Conservation (phyloP, 2,329 filamentous ascomycete species). For the Chaetothyriales sp. region DNA sequence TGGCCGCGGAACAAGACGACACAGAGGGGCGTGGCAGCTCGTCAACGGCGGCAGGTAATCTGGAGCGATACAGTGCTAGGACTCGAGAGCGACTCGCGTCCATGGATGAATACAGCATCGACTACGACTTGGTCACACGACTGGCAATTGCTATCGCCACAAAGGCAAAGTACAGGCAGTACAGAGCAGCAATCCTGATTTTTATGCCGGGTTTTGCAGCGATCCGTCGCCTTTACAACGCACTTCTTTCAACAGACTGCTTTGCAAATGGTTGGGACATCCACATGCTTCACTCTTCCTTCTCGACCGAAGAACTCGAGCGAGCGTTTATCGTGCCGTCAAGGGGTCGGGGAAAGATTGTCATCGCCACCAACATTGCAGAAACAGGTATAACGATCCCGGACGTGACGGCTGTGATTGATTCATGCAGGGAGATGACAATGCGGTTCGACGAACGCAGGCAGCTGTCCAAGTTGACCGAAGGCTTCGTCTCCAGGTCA, state of each 20-base stretch:
- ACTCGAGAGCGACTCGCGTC: slow-evolving; percentile 61
- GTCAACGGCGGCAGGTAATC: slow-evolving; percentile 3
- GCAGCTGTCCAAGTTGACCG: slow-evolving; percentile 77
- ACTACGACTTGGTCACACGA: slow-evolving; percentile 71
- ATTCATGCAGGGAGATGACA: slow-evolving; percentile 78
- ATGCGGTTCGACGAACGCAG: slow-evolving; percentile 72
- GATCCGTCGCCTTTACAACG: slow-evolving; percentile 74
- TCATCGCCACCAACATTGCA: slow-evolving; percentile 93
- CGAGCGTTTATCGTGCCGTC: slow-evolving; percentile 79
- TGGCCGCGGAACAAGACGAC: slow-evolving; percentile 20
- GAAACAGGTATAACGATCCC: slow-evolving; percentile 98
- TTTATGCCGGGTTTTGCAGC: slow-evolving; percentile 92
- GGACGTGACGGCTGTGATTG: slow-evolving; percentile 91
- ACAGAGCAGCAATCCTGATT: slow-evolving; percentile 81
- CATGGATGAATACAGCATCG: slow-evolving; percentile 82
- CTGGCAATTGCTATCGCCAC: slow-evolving; percentile 63
- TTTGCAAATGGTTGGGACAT: slow-evolving; percentile 70
- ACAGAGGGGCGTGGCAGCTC: slow-evolving; percentile 21
- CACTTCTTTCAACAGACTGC: slow-evolving; percentile 58
- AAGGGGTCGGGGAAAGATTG: slow-evolving; percentile 71
- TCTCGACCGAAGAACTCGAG: slow-evolving; percentile 92
- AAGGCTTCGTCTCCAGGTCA: slow-evolving; percentile 87
- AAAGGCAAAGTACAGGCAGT: slow-evolving; percentile 49
- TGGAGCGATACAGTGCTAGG: slow-evolving; percentile 53
- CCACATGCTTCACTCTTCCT: slow-evolving; percentile 82